Percentiles rank a stretch among this genome's conserved stretches.
Evolutionary conservation across 176 grass and related monocot genomes (phyloP).

Genomic region (Eremochloa ophiuroides): DNA sequence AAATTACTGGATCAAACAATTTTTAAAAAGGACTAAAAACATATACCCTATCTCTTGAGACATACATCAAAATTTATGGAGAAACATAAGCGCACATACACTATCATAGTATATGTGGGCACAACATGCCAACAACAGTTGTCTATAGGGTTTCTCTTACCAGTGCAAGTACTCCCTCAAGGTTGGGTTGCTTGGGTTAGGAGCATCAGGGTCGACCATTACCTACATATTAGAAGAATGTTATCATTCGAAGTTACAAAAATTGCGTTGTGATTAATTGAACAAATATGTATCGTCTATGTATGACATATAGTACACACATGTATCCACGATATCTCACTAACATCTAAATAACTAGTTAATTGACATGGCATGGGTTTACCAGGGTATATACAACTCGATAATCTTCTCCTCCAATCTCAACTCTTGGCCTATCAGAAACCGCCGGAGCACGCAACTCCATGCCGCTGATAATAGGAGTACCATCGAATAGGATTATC

Average conservation of each 20-base stretch:
- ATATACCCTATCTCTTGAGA: background rate
- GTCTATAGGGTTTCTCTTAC: constrained; percentile 24
- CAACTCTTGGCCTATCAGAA: constrained; percentile 29
- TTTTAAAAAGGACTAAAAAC: background rate
- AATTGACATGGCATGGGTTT: background rate
- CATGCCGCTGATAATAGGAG: constrained; percentile 45
- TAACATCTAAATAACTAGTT: background rate
- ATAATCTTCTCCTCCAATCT: constrained; percentile 58
- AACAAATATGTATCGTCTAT: background rate
- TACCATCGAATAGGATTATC: constrained; percentile 37
- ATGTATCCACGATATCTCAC: background rate
- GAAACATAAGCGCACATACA: background rate
- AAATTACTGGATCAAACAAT: background rate
- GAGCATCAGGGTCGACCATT: constrained; percentile 91
- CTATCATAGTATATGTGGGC: background rate
- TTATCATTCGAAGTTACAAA: background rate
- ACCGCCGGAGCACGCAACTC: constrained; percentile 47
- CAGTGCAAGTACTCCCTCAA: constrained; percentile 89
- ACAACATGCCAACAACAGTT: background rate
- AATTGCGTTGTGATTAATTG: background rate
- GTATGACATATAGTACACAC: no score
- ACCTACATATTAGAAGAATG: constrained; percentile 27
- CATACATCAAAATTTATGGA: background rate
- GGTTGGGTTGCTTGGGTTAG: constrained; percentile 75
- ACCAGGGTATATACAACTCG: constrained; percentile 63